Conservation (phyloP, 225 moss, liverwort and hornwort species). For the Neckera pumila region DNA sequence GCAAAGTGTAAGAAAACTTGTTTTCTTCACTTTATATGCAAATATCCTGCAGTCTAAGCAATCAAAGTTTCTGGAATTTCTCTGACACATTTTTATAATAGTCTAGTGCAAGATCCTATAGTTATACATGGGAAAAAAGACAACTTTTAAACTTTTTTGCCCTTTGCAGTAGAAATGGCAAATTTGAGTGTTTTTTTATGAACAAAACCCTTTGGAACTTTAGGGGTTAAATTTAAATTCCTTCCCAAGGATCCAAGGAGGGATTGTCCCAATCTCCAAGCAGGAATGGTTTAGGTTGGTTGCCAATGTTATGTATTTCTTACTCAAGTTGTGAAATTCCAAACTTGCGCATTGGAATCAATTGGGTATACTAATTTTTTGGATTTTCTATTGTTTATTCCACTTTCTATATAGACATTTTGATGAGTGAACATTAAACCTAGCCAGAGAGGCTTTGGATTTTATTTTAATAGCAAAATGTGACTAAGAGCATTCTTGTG, state of each 20-base stretch:
- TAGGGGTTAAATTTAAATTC: accelerated
- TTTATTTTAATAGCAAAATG: background rate
- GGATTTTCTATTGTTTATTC: background rate
- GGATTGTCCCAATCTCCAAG: background rate
- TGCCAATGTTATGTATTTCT: background rate
- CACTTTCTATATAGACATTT: background rate
- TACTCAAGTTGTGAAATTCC: background rate
- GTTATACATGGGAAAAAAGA: background rate
- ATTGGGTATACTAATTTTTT: background rate
- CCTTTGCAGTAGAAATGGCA: background rate
- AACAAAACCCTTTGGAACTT: background rate
- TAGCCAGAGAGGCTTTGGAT: accelerated
- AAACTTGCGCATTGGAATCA: no score
- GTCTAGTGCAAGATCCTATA: background rate
- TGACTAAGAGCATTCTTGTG: accelerated
- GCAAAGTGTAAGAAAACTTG: background rate
- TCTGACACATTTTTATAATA: accelerated
- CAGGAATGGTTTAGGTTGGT: background rate
- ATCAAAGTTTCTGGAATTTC: no score
- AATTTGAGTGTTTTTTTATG: background rate
- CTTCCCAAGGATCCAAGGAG: accelerated
- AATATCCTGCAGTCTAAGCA: background rate
- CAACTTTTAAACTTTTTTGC: background rate
- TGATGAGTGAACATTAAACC: background rate
- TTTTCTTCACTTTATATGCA: background rate